These are phyloP conservation scores for Diplocarpon rosae DNA, from an alignment of 2,329 filamentous ascomycete species.

Conservation along the genomic window DNA sequence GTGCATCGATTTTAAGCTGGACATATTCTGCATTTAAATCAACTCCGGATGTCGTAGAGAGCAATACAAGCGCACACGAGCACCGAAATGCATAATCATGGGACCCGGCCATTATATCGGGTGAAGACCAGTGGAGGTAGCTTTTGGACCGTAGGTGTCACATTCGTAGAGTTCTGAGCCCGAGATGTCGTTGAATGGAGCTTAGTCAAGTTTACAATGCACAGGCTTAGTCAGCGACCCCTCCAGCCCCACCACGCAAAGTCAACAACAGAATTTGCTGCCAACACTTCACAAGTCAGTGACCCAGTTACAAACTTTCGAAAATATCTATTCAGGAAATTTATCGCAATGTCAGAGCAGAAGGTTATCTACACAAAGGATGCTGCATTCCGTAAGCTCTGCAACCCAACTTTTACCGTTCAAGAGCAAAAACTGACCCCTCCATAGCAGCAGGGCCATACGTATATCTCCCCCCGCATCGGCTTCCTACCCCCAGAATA, in stretches of 20 bases:
- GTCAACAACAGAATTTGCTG: conserved; percentile 2
- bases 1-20: too few relatives aligned
- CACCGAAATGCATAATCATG: too few relatives aligned
- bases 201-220: conserved; percentile 9
- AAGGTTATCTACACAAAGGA: conserved; percentile 26
- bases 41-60: too few relatives aligned
- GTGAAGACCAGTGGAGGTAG: too few relatives aligned
- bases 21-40: too few relatives aligned
- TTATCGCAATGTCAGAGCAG: conserved; percentile 25
- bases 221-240: conserved; percentile 1
- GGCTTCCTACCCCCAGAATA: conserved; percentile 1
- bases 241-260: background rate
- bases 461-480: conserved; percentile 8
- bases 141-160: too few relatives aligned
- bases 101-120: too few relatives aligned
- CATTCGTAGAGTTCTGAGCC: conserved; percentile 1
- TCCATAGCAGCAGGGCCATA: conserved; percentile 23
- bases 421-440: background rate
- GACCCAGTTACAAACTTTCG: background rate
- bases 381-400: conserved; percentile 26
- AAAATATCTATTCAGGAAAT: background rate
- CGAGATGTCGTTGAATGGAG: conserved; percentile 24
- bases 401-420: background rate
- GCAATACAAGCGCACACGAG: too few relatives aligned
- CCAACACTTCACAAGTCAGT: background rate